phyloP scores from a whole-genome alignment of 805 yeast species.

The Metschnikowia sp. region DNA sequence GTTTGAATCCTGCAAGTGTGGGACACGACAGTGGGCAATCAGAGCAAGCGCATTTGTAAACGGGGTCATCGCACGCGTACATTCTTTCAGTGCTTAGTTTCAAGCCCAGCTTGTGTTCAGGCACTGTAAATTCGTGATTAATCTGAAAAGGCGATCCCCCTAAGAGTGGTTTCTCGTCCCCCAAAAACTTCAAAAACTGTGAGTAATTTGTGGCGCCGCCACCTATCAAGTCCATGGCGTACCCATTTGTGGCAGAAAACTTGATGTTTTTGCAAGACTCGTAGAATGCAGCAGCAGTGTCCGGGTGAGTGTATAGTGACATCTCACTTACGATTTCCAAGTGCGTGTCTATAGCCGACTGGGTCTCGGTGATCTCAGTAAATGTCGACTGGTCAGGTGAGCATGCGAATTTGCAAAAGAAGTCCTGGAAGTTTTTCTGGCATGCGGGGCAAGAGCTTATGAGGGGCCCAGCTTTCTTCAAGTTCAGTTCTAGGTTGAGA shows the following conservation, averaged over 20 bases:
- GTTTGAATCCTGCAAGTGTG: constrained; percentile 44
- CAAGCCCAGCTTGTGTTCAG: constrained; percentile 17
- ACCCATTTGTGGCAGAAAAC: constrained; percentile 92
- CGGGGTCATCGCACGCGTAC: constrained; percentile 57
- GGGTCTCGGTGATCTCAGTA: constrained; percentile 59
- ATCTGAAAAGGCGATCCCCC: constrained; percentile 98
- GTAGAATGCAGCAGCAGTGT: constrained; percentile 61
- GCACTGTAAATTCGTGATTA: constrained; percentile 54
- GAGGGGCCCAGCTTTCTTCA: constrained; percentile 39
- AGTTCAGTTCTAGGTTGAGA: constrained; percentile 40
- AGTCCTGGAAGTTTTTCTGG: constrained; percentile 72
- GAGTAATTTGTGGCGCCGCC: constrained; percentile 86
- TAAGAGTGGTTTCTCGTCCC: constrained; percentile 88
- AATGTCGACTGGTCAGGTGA: constrained; percentile 78
- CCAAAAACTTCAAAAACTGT: constrained; percentile 80
- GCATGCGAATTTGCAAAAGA: constrained; percentile 88
- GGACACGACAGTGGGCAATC: constrained; percentile 89
- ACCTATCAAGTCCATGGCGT: constrained; percentile 94
- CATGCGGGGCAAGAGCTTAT: constrained; percentile 81
- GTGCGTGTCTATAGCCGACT: constrained; percentile 46
- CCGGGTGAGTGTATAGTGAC: constrained; percentile 55
- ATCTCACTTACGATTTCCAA: constrained; percentile 67
- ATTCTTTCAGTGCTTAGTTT: constrained; percentile 28
- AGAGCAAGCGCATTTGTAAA: constrained; percentile 81
- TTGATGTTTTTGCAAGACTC: constrained; percentile 87